Evolutionary conservation across 116 monocot species (phyloP).

Genomic region (Posidonia oceanica): DNA sequence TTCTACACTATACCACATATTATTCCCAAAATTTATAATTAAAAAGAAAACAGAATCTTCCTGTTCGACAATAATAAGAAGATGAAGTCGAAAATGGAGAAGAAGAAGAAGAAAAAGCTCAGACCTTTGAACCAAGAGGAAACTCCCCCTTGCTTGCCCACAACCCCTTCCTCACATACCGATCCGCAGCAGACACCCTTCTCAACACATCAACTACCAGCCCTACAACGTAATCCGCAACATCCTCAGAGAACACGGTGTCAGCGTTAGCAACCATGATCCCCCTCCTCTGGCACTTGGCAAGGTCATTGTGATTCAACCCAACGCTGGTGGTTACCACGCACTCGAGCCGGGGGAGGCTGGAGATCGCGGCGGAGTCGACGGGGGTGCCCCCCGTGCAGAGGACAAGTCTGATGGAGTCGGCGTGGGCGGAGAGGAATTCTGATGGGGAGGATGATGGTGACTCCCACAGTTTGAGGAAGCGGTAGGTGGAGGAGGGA

Average conservation of each 20-base stretch:
- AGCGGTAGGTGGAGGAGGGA: slow-evolving; percentile 18
- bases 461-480: slow-evolving; percentile 25
- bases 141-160: slow-evolving; percentile 13
- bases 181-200: slow-evolving; percentile 23
- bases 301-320: slow-evolving; percentile 22
- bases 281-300: slow-evolving; percentile 24
- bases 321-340: slow-evolving; percentile 21
- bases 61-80: too few relatives aligned
- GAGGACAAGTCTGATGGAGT: slow-evolving; percentile 13
- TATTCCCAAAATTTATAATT: too few relatives aligned
- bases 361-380: slow-evolving; percentile 9
- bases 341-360: slow-evolving; percentile 18
- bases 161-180: slow-evolving; percentile 17
- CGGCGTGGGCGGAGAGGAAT: slow-evolving; percentile 19
- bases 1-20: too few relatives aligned
- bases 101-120: background rate
- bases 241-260: slow-evolving; percentile 19
- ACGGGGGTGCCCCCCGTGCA: background rate
- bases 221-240: slow-evolving; percentile 33
- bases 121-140: slow-evolving; percentile 27
- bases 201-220: slow-evolving; percentile 26
- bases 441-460: background rate
- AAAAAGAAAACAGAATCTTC: too few relatives aligned
- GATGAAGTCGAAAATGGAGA: too few relatives aligned
- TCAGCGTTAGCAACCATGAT: slow-evolving; percentile 29